A percentile compares a stretch with the other conserved stretches of the same genome.
These are phyloP conservation scores for Baudoinia panamericana DNA, from an alignment of 495 filamentous ascomycete genomes.

Conservation along the genomic window DNA sequence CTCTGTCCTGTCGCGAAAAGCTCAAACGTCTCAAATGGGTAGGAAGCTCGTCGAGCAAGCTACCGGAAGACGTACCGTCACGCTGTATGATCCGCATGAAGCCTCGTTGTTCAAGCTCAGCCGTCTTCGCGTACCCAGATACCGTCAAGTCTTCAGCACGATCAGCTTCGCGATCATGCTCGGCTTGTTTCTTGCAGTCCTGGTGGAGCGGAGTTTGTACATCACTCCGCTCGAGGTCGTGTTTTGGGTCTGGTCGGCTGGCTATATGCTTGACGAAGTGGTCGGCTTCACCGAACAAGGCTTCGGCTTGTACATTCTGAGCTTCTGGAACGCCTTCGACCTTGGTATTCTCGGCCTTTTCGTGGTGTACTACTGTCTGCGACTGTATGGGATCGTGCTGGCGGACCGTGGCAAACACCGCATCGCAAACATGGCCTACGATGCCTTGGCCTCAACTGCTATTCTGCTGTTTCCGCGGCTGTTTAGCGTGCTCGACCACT, in stretches of 20 bases:
- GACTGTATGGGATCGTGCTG: conserved; percentile 71
- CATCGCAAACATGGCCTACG: conserved; percentile 70
- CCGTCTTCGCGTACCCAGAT: conserved; percentile 74
- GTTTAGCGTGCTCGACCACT: conserved; percentile 85
- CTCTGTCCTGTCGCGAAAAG: conserved; percentile 11
- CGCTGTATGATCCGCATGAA: conserved; percentile 78
- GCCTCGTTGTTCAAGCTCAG: conserved; percentile 86
- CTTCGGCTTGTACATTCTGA: conserved; percentile 89
- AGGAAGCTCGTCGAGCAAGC: conserved; percentile 10
- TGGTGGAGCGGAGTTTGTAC: conserved; percentile 50
- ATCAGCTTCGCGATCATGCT: conserved; percentile 69
- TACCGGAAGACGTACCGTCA: conserved; percentile 49
- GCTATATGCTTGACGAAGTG: conserved; percentile 61
- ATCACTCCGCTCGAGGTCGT: conserved; percentile 73
- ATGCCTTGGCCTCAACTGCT: conserved; percentile 77
- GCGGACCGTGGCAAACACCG: conserved; percentile 49
- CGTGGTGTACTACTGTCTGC: conserved; percentile 75
- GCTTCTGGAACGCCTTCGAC: conserved; percentile 93
- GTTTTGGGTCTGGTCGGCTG: conserved; percentile 95
- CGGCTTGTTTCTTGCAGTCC: conserved; percentile 67
- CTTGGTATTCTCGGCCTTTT: conserved; percentile 76
- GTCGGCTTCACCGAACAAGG: conserved; percentile 36
- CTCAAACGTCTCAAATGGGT: conserved; percentile 4
- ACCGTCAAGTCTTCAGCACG: conserved; percentile 78
- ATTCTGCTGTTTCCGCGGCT: conserved; percentile 80